Conservation (phyloP, 129 eudicot genomes). For the Pittosporum tobira region DNA sequence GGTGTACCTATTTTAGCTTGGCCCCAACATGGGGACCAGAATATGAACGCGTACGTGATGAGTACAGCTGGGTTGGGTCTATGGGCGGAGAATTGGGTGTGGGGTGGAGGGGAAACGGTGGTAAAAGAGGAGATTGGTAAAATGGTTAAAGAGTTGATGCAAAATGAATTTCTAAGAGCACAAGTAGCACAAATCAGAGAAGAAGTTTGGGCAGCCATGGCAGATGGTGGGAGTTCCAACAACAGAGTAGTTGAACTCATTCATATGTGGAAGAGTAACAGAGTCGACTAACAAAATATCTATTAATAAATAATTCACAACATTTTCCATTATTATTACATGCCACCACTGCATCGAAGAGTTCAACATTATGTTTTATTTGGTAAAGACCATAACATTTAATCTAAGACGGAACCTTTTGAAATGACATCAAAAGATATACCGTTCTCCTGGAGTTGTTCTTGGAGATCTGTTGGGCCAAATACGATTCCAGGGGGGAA, state of each 20-base stretch:
- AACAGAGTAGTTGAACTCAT: conserved; percentile 6
- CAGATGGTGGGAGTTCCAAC: conserved; percentile 14
- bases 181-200: conserved; percentile 10
- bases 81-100: conserved; percentile 24
- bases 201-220: conserved; percentile 5
- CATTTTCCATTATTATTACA: conserved; percentile 7
- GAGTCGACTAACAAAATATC: too few species aligned
- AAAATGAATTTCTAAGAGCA: neutral
- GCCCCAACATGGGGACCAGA: conserved; percentile 40
- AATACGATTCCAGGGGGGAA: conserved; percentile 76
- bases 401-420: conserved; percentile 23
- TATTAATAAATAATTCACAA: neutral
- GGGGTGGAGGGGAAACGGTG: conserved; percentile 18
- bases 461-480: conserved; percentile 79
- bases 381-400: neutral
- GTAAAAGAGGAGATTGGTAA: conserved; percentile 15
- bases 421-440: conserved; percentile 77
- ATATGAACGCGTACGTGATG: conserved; percentile 25
- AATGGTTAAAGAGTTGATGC: conserved; percentile 19
- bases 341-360: neutral
- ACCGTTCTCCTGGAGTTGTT: conserved; percentile 71
- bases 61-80: conserved; percentile 13
- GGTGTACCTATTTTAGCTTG: conserved; percentile 55
- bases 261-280: conserved; percentile 2
- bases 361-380: neutral